Evolutionary conservation across 2,329 filamentous ascomycete genomes (phyloP).

Genomic region (Magnaporthiopsis rhizophila): DNA sequence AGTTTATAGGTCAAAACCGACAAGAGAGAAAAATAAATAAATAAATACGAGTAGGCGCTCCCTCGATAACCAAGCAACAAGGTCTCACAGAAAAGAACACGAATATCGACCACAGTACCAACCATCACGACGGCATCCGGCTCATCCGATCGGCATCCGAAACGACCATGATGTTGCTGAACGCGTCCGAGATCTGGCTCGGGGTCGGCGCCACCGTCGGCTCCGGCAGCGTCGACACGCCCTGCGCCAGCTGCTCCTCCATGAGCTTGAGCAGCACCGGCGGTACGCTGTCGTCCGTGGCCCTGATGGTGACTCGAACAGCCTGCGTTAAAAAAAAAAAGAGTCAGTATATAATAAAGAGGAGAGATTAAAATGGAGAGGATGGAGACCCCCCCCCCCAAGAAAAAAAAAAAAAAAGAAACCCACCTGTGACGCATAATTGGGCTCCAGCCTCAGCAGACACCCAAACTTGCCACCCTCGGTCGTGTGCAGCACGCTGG

Average conservation of each 20-base stretch:
- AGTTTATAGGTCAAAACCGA: no score
- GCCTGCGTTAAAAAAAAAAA: slow-evolving; percentile 57
- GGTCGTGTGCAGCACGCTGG: slow-evolving; percentile 74
- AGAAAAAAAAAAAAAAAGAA: neutral
- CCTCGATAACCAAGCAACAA: no score
- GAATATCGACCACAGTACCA: no score
- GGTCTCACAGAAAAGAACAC: no score
- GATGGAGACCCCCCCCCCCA: no score
- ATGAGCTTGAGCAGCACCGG: slow-evolving; percentile 73
- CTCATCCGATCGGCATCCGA: neutral
- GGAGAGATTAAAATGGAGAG: no score
- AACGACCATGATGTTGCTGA: slow-evolving; percentile 47
- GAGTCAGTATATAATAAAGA: neutral
- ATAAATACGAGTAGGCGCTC: no score
- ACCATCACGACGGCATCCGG: no score
- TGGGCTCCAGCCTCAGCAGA: slow-evolving; percentile 87
- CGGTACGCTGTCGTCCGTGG: slow-evolving; percentile 86
- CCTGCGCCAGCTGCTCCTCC: slow-evolving; percentile 67
- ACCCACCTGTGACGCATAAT: slow-evolving; percentile 80
- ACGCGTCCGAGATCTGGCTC: slow-evolving; percentile 46
- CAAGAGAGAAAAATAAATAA: no score
- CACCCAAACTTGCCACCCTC: slow-evolving; percentile 90
- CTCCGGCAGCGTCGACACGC: slow-evolving; percentile 34
- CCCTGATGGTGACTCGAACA: slow-evolving; percentile 88
- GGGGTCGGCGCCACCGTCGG: slow-evolving; percentile 32